Evolutionary conservation across 148 eudicot species (phyloP), one percentile per base, ranked within the genome.

Genomic region (Fallopia convolvulus): DNA sequence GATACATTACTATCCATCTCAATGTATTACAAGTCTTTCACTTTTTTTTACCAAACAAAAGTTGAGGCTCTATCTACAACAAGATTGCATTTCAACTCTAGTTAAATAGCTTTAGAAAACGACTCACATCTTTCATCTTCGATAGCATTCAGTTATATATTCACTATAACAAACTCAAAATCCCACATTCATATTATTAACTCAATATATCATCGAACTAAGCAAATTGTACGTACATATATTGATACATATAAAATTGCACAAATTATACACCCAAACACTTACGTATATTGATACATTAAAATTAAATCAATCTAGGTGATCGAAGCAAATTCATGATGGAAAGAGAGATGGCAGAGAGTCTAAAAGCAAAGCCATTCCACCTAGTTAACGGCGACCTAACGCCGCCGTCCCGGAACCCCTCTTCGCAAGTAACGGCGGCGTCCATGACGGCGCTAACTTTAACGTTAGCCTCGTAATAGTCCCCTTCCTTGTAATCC

Each of bases 391-490:
- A 82, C 17, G 92, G 92, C 42, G 88, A 87, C 47, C 74, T 79
- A 15, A 72, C 88, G 1, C 84, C 90, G 60, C 73, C 58, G 76
- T 88, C 92, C n/a, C 74, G 63, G 55, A 91, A 88, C 41, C 89
- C 93, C 2, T 85, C 85, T 75, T 91, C 97, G 66, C 97, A 91
- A 32, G 90, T 90, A 0, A 80, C 83, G 0, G 88, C 71, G 7
- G 86, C 87, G 17, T 86, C 88, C 84, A 90, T 84, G 3, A 88
- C 87, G 4, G 88, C 80, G 48, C 87, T 88, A 26, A 92, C 80
- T 55, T 86, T 82, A 0, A 85, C 56, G 76, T 90, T 90, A 0
- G 93, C 92, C 26, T 91, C 93, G 1, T n/a, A 50, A 23, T 65
- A 88, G 2, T 72, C 60, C 56, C 78, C 80, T 0, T 58, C 39